Percentiles rank a stretch among this genome's conserved stretches.
phyloP scores from a whole-genome alignment of 345 rosid species.

The Populus deltoides region DNA sequence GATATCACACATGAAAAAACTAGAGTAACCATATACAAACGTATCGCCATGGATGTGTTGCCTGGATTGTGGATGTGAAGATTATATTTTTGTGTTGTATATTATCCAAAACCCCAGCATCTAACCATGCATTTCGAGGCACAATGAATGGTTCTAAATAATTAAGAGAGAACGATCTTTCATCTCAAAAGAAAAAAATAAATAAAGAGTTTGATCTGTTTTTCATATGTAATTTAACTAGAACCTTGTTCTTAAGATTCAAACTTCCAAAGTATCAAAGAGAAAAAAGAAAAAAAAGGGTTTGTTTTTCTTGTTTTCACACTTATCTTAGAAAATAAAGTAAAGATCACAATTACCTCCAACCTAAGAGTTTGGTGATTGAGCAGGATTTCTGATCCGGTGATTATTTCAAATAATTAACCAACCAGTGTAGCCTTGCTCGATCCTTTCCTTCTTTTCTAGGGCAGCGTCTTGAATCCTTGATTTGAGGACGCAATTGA shows the following conservation, averaged over 20 bases:
- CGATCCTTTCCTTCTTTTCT: not conserved
- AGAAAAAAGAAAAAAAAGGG: not conserved
- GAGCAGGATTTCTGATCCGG: slow-evolving; percentile 11
- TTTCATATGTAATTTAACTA: not conserved
- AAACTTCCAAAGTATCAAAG: slow-evolving; percentile 13
- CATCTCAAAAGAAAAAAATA: not conserved
- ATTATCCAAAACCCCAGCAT: not conserved
- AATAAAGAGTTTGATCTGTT: not conserved
- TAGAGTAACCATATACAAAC: not conserved
- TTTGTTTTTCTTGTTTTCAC: slow-evolving; percentile 1
- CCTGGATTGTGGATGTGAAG: not conserved
- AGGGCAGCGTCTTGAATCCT: not conserved
- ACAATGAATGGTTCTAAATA: not conserved
- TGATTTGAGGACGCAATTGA: slow-evolving; percentile 13
- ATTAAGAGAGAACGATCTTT: not conserved
- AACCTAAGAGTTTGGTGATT: slow-evolving; percentile 23
- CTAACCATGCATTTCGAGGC: not conserved
- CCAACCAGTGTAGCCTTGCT: not conserved
- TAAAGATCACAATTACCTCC: slow-evolving; percentile 24
- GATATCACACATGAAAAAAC: not conserved
- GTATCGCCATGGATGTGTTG: not conserved
- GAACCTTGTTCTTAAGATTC: slow-evolving; percentile 23
- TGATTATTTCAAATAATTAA: slow-evolving; percentile 29
- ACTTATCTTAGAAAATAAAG: slow-evolving; percentile 39
- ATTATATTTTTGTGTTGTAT: not conserved